Evolutionary conservation across 2,329 filamentous ascomycete genomes (phyloP).

Genomic region (Colletotrichum aenigma): DNA sequence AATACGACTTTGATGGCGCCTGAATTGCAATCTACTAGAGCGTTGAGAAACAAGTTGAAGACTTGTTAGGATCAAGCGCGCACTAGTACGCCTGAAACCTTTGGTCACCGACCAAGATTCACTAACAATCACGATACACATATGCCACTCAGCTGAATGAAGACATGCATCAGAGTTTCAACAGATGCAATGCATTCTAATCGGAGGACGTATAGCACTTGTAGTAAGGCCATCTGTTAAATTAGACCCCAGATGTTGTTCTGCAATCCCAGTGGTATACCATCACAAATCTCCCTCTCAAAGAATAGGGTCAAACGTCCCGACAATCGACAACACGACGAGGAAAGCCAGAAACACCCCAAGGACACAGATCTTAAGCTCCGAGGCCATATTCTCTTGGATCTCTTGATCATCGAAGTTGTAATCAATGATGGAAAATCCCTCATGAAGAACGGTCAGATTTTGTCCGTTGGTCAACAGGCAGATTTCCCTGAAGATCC

Average conservation of each 20-base stretch:
- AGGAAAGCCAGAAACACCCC: not conserved
- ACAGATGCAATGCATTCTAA: not conserved
- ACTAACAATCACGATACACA: not conserved
- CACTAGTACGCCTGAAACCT: not conserved
- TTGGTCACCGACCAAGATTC: not conserved
- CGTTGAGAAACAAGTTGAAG: not conserved
- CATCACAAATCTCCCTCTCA: not conserved
- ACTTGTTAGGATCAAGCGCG: not conserved
- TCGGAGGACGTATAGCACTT: not conserved
- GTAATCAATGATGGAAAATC: not conserved
- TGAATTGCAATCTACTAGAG: not conserved
- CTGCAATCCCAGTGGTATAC: not conserved
- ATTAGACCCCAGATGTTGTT: not conserved
- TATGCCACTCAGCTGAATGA: not conserved
- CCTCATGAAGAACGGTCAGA: not conserved
- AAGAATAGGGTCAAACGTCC: not conserved
- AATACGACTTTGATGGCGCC: not conserved
- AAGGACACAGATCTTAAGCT: not conserved
- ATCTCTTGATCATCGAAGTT: not conserved
- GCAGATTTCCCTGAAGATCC: not conserved
- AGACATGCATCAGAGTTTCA: not conserved
- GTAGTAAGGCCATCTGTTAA: not conserved
- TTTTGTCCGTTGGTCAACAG: not conserved
- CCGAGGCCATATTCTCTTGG: not conserved
- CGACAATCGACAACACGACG: not conserved